These are phyloP conservation scores for Penicillium samsonianum DNA, from an alignment of 495 filamentous ascomycete species.

Conservation along the genomic window DNA sequence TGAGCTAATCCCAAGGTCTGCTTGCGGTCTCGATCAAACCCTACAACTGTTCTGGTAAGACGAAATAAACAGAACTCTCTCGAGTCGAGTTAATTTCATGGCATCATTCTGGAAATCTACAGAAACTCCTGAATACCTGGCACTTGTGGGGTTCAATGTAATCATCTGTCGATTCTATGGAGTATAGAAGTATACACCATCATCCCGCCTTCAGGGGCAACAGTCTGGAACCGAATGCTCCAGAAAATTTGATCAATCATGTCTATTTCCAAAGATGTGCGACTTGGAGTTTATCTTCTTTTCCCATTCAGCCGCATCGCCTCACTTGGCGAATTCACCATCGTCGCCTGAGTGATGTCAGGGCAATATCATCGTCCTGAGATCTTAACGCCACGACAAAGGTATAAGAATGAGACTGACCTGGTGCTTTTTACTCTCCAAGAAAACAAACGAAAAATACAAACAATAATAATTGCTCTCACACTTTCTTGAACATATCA, in stretches of 20 bases:
- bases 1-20: not conserved
- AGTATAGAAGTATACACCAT: constrained; percentile 1
- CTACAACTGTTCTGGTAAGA: not conserved
- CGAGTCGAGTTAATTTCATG: not conserved
- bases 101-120: not conserved
- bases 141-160: not conserved
- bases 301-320: constrained; percentile 9
- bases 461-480: not conserved
- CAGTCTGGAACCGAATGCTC: constrained; percentile 15
- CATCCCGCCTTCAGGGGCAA: constrained; percentile 22
- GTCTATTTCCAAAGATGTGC: not conserved
- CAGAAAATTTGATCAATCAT: constrained; percentile 11
- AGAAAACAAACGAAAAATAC: not conserved
- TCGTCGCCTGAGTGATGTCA: constrained; percentile 21
- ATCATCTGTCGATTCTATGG: not conserved
- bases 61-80: not conserved
- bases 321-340: constrained; percentile 14
- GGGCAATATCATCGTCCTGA: constrained; percentile 13
- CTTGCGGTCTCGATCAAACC: not conserved
- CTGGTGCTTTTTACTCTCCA: not conserved
- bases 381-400: constrained; percentile 13
- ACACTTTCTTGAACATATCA: not conserved
- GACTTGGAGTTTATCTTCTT: not conserved
- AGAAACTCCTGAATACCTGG: not conserved
- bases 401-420: constrained; percentile 14